These are phyloP conservation scores for Colletotrichum zoysiae DNA, from an alignment of 2,329 filamentous ascomycete species.

Conservation along the genomic window DNA sequence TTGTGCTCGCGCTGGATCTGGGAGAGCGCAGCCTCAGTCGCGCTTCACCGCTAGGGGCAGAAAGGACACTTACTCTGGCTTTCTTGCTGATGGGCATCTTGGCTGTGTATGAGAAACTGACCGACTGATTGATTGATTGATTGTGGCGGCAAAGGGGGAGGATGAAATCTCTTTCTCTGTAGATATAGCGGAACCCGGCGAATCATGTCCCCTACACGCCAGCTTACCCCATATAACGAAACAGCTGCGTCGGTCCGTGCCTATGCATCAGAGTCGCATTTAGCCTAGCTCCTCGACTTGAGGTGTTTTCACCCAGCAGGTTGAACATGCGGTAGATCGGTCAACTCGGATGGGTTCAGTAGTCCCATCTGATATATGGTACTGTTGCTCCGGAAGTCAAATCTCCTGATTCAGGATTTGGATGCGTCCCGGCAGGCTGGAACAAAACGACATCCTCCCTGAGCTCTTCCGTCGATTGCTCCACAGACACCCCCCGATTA, in stretches of 20 bases:
- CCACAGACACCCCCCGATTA: too few species aligned
- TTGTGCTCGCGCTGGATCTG: slow-evolving; percentile 68
- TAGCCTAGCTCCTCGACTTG: not conserved
- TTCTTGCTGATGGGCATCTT: slow-evolving; percentile 7
- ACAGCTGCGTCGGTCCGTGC: not conserved
- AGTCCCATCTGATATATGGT: too few species aligned
- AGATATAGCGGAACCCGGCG: not conserved
- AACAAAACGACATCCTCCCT: too few species aligned
- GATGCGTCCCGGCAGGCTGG: too few species aligned
- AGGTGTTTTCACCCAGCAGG: not conserved
- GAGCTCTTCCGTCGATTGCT: too few species aligned
- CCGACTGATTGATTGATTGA: not conserved
- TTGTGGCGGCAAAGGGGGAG: not conserved
- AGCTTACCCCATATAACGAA: not conserved
- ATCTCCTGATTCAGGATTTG: too few species aligned
- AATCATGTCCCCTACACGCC: not conserved
- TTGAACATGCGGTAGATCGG: not conserved
- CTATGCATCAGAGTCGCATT: not conserved
- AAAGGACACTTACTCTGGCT: not conserved
- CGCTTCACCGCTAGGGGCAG: not conserved
- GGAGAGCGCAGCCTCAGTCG: not conserved
- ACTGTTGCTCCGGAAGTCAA: too few species aligned
- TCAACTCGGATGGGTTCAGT: not conserved
- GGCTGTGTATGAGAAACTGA: not conserved
- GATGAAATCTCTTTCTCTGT: not conserved